phyloP scores from a whole-genome alignment of 306 rosid species.

The Fragaria nilgerrensis region DNA sequence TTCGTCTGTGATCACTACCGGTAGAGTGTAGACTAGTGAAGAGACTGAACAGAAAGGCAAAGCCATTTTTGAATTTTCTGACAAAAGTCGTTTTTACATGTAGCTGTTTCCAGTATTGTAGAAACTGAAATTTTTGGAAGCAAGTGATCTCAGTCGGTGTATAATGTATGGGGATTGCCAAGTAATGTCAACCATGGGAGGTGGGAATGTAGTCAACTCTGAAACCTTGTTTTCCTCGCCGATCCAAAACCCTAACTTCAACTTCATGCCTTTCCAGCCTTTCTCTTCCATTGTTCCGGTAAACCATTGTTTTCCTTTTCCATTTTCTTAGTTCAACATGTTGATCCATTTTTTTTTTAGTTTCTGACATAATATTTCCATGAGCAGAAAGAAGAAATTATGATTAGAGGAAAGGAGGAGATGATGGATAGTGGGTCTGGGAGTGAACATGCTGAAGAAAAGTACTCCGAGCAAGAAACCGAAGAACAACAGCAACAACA shows the following conservation, averaged over 20 bases:
- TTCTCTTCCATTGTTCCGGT: slow-evolving; percentile 53
- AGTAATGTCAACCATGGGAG: slow-evolving; percentile 84
- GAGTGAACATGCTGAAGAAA: slow-evolving; percentile 73
- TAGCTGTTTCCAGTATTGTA: background rate
- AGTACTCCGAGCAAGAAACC: slow-evolving; percentile 58
- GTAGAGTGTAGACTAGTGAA: background rate
- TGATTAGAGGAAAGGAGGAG: slow-evolving; percentile 68
- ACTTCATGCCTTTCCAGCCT: slow-evolving; percentile 74
- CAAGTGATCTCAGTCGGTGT: background rate
- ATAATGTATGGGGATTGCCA: slow-evolving; percentile 94
- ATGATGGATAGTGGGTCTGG: slow-evolving; percentile 81
- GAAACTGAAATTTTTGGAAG: slow-evolving; percentile 8
- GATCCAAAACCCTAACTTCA: slow-evolving; percentile 83
- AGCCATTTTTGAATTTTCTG: background rate
- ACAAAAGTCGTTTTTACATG: background rate
- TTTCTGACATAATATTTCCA: background rate
- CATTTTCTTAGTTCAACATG: background rate
- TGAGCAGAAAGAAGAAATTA: slow-evolving; percentile 67
- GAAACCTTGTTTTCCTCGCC: slow-evolving; percentile 72
- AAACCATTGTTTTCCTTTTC: background rate
- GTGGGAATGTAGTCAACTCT: slow-evolving; percentile 56
- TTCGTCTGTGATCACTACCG: background rate
- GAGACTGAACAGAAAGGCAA: background rate
- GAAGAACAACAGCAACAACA: slow-evolving; percentile 42
- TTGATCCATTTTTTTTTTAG: no score